Conservation (phyloP, 352 stramenopile genomes). For the Halophytophthora batemanensis region DNA sequence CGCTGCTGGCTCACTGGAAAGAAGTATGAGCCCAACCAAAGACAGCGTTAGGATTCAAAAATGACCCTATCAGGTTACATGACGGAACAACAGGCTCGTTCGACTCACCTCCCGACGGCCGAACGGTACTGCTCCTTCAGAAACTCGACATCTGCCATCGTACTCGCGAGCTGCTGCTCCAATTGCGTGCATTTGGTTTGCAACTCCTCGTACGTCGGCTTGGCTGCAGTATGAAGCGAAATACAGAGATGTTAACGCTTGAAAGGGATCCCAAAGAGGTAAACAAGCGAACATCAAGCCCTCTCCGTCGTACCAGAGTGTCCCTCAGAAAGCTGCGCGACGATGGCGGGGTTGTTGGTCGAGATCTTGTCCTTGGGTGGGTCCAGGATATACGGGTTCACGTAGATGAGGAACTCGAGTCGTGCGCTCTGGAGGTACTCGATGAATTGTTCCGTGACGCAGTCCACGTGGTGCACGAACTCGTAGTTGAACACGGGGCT, state of each 20-base stretch:
- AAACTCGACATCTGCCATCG: conserved; percentile 44
- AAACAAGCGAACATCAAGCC: conserved; percentile 3
- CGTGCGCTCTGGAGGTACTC: conserved; percentile 78
- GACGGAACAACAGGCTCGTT: neutral
- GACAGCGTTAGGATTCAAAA: neutral
- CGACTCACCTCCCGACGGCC: conserved; percentile 47
- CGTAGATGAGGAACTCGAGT: conserved; percentile 86
- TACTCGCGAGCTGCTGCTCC: conserved; percentile 36
- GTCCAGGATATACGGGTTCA: conserved; percentile 88
- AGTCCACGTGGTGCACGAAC: conserved; percentile 82
- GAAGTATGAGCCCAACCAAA: conserved; percentile 2
- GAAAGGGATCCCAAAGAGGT: neutral
- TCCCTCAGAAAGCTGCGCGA: conserved; percentile 51
- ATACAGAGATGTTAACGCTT: conserved; percentile 1
- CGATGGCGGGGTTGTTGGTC: conserved; percentile 67
- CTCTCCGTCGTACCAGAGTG: conserved; percentile 29
- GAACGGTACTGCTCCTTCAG: conserved; percentile 49
- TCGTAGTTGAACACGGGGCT: conserved; percentile 90
- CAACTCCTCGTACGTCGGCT: conserved; percentile 51
- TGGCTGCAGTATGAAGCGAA: conserved; percentile 19
- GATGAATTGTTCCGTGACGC: conserved; percentile 87
- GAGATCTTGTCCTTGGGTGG: conserved; percentile 82
- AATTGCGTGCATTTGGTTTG: conserved; percentile 47
- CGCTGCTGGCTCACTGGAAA: conserved; percentile 37
- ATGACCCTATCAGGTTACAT: no score